Evolutionary conservation across 208 protist species (phyloP).

Genomic region (Crithidia mellificae): DNA sequence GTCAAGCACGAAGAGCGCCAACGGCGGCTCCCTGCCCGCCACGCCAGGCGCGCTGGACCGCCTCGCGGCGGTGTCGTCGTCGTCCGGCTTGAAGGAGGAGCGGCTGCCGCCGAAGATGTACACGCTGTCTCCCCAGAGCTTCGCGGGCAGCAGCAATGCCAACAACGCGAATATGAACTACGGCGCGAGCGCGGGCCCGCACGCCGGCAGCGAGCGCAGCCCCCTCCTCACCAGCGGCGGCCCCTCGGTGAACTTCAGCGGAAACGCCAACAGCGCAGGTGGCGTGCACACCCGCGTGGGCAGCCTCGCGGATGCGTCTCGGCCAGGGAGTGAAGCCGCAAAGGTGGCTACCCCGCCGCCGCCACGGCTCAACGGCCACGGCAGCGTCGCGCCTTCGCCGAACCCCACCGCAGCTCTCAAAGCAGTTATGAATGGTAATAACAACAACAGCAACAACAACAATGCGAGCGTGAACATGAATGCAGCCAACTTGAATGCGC

Average conservation of each 20-base stretch:
- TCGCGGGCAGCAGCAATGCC: not conserved
- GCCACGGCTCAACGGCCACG: slow-evolving; percentile 2
- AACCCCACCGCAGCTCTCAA: not conserved
- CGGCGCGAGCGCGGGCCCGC: too few species aligned
- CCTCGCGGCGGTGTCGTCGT: slow-evolving; percentile 2
- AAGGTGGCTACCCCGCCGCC: not conserved
- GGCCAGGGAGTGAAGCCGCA: slow-evolving; percentile 1
- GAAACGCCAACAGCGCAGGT: not conserved
- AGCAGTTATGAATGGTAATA: not conserved
- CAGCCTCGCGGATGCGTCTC: slow-evolving; percentile 10
- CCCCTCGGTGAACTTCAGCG: not conserved
- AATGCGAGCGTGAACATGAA: not conserved
- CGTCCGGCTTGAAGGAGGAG: slow-evolving; percentile 32
- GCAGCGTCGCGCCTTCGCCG: not conserved
- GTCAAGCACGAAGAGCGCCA: slow-evolving; percentile 4
- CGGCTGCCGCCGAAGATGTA: slow-evolving; percentile 50
- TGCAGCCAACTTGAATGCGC: not conserved
- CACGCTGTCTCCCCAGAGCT: slow-evolving; percentile 16
- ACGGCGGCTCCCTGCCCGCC: slow-evolving; percentile 10
- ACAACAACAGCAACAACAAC: not conserved
- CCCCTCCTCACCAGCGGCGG: not conserved
- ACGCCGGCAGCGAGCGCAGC: not conserved
- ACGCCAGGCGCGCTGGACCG: slow-evolving; percentile 13
- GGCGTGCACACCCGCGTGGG: slow-evolving; percentile 5
- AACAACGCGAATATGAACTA: slow-evolving; percentile 1